Base-by-base conservation (phyloP, 2,329 filamentous ascomycete genomes). In the Sclerotinia subarctica region DNA sequence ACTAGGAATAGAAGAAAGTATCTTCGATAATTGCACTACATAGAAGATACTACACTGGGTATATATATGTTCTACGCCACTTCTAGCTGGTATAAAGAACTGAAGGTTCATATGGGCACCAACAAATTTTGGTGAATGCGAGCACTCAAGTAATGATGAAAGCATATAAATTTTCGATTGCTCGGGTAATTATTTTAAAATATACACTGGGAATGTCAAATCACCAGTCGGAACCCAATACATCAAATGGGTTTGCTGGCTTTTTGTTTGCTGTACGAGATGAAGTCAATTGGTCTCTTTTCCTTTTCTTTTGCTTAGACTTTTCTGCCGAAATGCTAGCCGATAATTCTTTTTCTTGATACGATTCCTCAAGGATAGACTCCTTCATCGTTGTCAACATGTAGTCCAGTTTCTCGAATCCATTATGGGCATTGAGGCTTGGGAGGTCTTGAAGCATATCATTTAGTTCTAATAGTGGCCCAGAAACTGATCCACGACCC, bases 391-490 rank as follows among this genome's bases (percentile, higher is more conserved):
- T 29, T 19, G 4, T 42, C n/a, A 63, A 26, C n/a, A 21, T 63
- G 46, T n/a, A 51, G n/a, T 63, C 59, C 59, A 63, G 7, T 63
- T 51, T 21, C 26, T 46, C 53, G 11, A 47, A 35, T 6, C 57
- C 59, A 35, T 11, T 19, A 17, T 53, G 57, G 10, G 24, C n/a
- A 44, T 26, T 13, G 26, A 67, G 42, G 42, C 38, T 26, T 21
- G 76, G 75, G 1, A 78, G 68, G 21, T 51, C 58, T n/a, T 73
- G 49, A 5, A 78, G 65, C 6, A 67, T 32, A 2, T 65, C 17
- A n/a, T 68, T 13, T 17, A 78, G 52, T 29, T 56, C 29, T 7
- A 57, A 15, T 1, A 74, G 13, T 10, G 49, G 35, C 29, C 67
- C 46, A 21, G 73, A 70, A 5, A 73, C 44, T 15, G 35, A 11